Evolutionary conservation across 75 land plant genomes (phyloP).

Genomic region (Chamaecyparis obtusa): DNA sequence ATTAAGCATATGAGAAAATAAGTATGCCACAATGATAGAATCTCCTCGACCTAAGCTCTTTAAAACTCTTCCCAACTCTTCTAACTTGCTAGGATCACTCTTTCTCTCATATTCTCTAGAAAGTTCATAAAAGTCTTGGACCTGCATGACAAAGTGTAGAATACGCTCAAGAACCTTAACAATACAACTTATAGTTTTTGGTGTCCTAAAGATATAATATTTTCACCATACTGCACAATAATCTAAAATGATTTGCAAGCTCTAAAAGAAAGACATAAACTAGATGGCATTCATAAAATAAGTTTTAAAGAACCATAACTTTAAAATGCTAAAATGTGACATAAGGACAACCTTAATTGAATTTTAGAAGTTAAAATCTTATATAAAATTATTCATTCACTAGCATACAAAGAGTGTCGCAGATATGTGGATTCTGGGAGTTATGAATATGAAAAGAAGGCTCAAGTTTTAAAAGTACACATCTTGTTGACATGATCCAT

Average conservation of each 20-base stretch:
- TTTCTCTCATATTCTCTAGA: conserved; percentile 80
- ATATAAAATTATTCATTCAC: too few relatives aligned
- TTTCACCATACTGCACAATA: background rate
- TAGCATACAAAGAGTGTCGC: too few relatives aligned
- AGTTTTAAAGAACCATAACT: too few relatives aligned
- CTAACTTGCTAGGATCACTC: conserved; percentile 61
- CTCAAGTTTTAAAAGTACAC: too few relatives aligned
- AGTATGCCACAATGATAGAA: conserved; percentile 80
- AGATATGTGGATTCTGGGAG: background rate
- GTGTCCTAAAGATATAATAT: background rate
- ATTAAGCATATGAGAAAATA: conserved; percentile 89
- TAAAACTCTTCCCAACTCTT: conserved; percentile 63
- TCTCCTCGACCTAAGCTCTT: conserved; percentile 83
- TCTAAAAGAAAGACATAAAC: background rate
- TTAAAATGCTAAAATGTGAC: too few relatives aligned
- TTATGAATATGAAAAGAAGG: background rate
- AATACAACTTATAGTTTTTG: background rate
- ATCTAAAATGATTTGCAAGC: background rate
- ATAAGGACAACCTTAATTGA: too few relatives aligned
- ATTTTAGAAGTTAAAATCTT: too few relatives aligned
- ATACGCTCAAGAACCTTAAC: background rate
- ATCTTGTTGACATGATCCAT: too few relatives aligned
- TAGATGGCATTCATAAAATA: too few relatives aligned
- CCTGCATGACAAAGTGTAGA: conserved; percentile 36
- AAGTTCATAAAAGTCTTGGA: conserved; percentile 82